A percentile compares a stretch with the other conserved stretches of the same genome.
These are phyloP conservation scores for Yarrowia osloensis DNA, from an alignment of 805 yeast species.

Conservation along the genomic window DNA sequence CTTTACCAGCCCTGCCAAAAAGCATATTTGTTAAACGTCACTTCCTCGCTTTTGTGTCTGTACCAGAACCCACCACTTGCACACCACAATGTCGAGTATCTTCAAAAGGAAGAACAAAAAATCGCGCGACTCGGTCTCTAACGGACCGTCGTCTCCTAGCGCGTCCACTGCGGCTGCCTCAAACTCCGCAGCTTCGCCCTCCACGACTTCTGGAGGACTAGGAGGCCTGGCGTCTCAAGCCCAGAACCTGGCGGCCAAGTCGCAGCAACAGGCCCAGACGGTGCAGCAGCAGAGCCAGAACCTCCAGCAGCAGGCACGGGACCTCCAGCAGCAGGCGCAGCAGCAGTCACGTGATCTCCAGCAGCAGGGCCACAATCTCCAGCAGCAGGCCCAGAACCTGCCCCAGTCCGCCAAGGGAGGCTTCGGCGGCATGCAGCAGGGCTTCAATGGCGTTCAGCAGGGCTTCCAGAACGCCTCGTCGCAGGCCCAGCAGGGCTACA, in stretches of 20 bases:
- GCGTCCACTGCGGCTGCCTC: background rate
- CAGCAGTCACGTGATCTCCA: background rate
- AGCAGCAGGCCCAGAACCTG: background rate
- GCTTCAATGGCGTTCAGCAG: background rate
- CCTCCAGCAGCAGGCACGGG: background rate
- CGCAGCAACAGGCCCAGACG: background rate
- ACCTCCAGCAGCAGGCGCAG: background rate
- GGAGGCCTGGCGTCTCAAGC: background rate
- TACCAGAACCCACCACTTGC: background rate
- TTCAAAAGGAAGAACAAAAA: constrained; percentile 31
- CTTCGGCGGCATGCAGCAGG: background rate
- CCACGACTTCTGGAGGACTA: background rate
- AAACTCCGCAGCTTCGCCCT: background rate
- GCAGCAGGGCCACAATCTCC: background rate
- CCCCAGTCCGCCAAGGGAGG: background rate
- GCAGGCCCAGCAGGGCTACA: background rate
- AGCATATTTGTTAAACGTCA: background rate
- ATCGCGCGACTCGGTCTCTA: constrained; percentile 21
- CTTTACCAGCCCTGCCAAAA: constrained; percentile 10
- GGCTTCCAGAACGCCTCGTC: background rate
- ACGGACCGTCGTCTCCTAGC: constrained; percentile 3
- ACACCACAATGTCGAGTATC: constrained; percentile 29
- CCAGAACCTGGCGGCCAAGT: background rate
- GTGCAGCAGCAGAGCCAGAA: background rate
- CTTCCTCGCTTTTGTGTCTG: background rate